Conservation (phyloP, 164 flowering plant genomes). For the Paratinospora sagittata region DNA sequence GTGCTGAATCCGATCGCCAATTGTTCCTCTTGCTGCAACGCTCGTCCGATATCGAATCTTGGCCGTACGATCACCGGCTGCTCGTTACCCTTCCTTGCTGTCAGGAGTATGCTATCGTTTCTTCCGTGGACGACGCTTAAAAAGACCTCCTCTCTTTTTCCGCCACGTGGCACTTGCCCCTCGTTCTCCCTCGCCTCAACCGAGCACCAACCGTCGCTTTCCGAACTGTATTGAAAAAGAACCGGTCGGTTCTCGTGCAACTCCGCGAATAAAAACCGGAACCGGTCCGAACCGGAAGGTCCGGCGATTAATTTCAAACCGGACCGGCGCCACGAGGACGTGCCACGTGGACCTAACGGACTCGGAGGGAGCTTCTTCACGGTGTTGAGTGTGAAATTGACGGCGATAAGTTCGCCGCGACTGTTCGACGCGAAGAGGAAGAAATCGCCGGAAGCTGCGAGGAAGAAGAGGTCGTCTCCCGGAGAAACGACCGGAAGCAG, state of each 20-base stretch:
- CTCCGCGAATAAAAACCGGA: conserved; percentile 47
- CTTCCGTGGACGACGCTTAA: conserved; percentile 28
- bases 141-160: conserved; percentile 11
- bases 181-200: conserved; percentile 18
- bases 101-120: conserved; percentile 29
- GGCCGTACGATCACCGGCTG: conserved; percentile 33
- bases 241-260: conserved; percentile 30
- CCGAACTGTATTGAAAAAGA: conserved; percentile 39
- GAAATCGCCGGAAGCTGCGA: conserved; percentile 42
- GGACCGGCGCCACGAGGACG: conserved; percentile 57
- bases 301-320: conserved; percentile 46
- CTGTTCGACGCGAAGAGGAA: conserved; percentile 47
- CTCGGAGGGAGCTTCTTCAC: conserved; percentile 45
- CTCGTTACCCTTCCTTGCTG: conserved; percentile 13
- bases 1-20: conserved; percentile 26
- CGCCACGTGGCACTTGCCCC: conserved; percentile 8
- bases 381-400: conserved; percentile 29
- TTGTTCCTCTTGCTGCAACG: conserved; percentile 3
- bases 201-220: conserved; percentile 36
- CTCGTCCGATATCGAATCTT: conserved; percentile 20
- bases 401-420: conserved; percentile 31
- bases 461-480: conserved; percentile 41
- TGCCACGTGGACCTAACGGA: conserved; percentile 65
- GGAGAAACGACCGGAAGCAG: conserved; percentile 28
- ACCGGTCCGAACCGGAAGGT: conserved; percentile 31